Percentiles rank a stretch among this genome's conserved stretches.
Evolutionary conservation across 257 asterid species (phyloP).

Genomic region (Jacaranda copaia): DNA sequence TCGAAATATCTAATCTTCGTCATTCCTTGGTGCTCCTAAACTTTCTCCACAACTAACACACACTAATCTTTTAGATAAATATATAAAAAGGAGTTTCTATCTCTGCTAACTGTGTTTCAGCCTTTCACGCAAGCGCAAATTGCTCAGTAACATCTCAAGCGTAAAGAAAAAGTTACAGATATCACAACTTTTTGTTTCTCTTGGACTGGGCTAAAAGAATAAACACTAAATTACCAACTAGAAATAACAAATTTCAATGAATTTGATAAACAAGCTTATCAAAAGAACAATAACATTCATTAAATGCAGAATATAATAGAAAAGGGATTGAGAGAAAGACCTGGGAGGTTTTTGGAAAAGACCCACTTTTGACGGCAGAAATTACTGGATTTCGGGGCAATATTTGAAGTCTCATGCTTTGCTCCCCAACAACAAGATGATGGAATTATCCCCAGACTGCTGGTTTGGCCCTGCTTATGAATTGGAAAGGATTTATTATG

Average conservation of each 20-base stretch:
- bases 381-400: constrained; percentile 45
- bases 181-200: not conserved
- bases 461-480: not conserved
- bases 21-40: not conserved
- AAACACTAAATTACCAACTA: not conserved
- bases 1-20: constrained; percentile 33
- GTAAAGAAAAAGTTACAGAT: not conserved
- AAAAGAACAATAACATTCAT: constrained; percentile 12
- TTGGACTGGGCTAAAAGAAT: not conserved
- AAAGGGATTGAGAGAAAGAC: constrained; percentile 33
- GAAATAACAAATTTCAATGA: not conserved
- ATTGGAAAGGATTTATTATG: not conserved
- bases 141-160: constrained; percentile 24
- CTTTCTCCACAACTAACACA: not conserved
- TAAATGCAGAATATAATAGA: not conserved
- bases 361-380: constrained; percentile 40
- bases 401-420: constrained; percentile 49
- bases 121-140: not conserved
- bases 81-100: not conserved
- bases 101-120: not conserved
- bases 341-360: constrained; percentile 40
- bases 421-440: constrained; percentile 11
- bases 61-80: not conserved
- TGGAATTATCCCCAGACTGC: not conserved
- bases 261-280: constrained; percentile 10